These are phyloP conservation scores for Pulveroboletus sp. DNA, from an alignment of 768 basidiomycete species.

Conservation along the genomic window DNA sequence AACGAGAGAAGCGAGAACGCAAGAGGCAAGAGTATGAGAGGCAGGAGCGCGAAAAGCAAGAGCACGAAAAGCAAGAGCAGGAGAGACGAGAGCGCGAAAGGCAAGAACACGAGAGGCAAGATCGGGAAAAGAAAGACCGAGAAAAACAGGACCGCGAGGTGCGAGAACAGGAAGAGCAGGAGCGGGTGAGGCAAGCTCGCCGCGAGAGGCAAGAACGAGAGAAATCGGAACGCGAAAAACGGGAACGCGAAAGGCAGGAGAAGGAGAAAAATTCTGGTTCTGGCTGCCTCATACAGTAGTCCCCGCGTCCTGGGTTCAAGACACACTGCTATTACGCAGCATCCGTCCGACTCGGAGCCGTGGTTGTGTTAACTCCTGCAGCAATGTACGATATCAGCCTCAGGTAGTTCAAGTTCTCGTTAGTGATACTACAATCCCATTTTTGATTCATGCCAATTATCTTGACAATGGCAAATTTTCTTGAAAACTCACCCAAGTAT, in stretches of 20 bases:
- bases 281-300: slow-evolving; percentile 11
- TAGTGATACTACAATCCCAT: too few species aligned
- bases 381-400: too few species aligned
- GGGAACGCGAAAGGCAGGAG: background rate
- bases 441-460: too few species aligned
- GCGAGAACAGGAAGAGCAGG: background rate
- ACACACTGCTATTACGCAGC: too few species aligned
- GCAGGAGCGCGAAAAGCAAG: background rate
- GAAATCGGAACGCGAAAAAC: slow-evolving; percentile 2
- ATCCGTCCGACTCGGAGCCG: too few species aligned
- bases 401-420: too few species aligned
- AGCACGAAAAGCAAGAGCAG: background rate
- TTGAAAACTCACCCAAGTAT: too few species aligned
- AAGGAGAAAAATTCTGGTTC: slow-evolving; percentile 7
- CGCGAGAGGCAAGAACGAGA: background rate
- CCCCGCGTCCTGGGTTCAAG: too few species aligned
- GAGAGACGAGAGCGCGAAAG: background rate
- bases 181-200: background rate
- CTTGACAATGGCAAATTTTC: too few species aligned
- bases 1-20: background rate
- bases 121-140: background rate
- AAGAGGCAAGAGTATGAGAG: background rate
- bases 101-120: background rate
- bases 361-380: too few species aligned
- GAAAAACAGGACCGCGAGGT: background rate